Evolutionary conservation across 352 stramenopile genomes (phyloP).

Genomic region (Elongisporangium prolatum): DNA sequence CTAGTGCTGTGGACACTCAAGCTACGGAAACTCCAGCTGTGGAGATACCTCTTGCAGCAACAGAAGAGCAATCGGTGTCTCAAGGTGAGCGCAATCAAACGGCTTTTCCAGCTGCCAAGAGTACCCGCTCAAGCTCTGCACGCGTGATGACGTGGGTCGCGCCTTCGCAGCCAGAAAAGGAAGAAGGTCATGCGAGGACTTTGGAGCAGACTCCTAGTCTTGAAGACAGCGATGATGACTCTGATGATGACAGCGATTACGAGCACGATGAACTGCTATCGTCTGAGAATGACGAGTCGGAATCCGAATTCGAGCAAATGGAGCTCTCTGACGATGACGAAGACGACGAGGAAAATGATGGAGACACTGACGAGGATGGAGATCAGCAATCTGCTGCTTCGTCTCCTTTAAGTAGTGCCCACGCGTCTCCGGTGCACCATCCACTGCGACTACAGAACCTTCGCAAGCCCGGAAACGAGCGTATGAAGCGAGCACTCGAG

Average conservation of each 20-base stretch:
- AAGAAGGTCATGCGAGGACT: not conserved
- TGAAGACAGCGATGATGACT: conserved; percentile 34
- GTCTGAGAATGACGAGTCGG: conserved; percentile 63
- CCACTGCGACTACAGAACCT: conserved; percentile 61
- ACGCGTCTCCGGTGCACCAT: conserved; percentile 15
- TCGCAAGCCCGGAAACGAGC: conserved; percentile 30
- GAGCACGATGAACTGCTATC: conserved; percentile 79
- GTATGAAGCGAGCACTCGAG: conserved; percentile 48
- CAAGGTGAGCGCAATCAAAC: not conserved
- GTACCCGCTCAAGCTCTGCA: not conserved
- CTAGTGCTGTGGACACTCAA: not conserved
- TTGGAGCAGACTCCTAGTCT: conserved; percentile 7
- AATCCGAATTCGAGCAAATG: conserved; percentile 75
- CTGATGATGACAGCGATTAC: conserved; percentile 82
- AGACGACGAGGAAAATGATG: conserved; percentile 17
- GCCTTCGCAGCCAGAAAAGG: not conserved
- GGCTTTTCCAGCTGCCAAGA: not conserved
- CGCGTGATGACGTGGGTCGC: not conserved
- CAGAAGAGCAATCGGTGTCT: not conserved
- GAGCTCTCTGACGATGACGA: conserved; percentile 70
- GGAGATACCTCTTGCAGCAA: not conserved
- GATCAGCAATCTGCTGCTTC: conserved; percentile 4
- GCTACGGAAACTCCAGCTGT: not conserved
- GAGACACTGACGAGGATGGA: conserved; percentile 1
- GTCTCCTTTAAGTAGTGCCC: conserved; percentile 19